A percentile compares a stretch with the other conserved stretches of the same genome.
These are phyloP conservation scores for Paratinospora sagittata DNA, from an alignment of 164 flowering plant genomes.

Conservation along the genomic window DNA sequence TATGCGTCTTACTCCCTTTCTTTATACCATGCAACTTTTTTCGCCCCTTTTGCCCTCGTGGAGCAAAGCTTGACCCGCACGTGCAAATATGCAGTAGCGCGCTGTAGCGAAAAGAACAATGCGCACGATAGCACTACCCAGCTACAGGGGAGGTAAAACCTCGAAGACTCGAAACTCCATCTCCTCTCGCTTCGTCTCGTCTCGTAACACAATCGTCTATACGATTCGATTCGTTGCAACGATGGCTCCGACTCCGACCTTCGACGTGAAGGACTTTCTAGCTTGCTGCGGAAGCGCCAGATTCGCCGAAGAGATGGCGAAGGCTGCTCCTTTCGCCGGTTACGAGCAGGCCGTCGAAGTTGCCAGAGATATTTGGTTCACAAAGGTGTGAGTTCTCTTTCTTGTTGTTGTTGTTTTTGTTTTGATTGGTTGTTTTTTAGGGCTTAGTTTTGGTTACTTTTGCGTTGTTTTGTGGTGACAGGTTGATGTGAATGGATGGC, in stretches of 20 bases:
- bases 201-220: too few species aligned
- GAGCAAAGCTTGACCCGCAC: background rate
- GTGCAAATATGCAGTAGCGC: background rate
- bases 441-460: background rate
- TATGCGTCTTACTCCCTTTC: too few species aligned
- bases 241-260: background rate
- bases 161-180: too few species aligned
- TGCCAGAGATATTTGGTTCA: too few species aligned
- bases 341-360: too few species aligned
- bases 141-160: too few species aligned
- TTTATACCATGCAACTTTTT: too few species aligned
- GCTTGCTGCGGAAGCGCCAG: slow-evolving; percentile 81
- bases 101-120: background rate
- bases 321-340: slow-evolving; percentile 46
- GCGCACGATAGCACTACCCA: background rate
- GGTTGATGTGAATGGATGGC: slow-evolving; percentile 87
- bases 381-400: slow-evolving; percentile 24
- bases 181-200: too few species aligned
- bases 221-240: too few species aligned
- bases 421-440: background rate
- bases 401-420: background rate
- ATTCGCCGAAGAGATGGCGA: slow-evolving; percentile 58
- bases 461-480: slow-evolving; percentile 11
- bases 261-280: slow-evolving; percentile 47
- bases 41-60: background rate